A percentile compares a stretch with the other conserved stretches of the same genome.
Conservation (phyloP, 768 basidiomycete species). For the Leccinum fibrillosum region DNA sequence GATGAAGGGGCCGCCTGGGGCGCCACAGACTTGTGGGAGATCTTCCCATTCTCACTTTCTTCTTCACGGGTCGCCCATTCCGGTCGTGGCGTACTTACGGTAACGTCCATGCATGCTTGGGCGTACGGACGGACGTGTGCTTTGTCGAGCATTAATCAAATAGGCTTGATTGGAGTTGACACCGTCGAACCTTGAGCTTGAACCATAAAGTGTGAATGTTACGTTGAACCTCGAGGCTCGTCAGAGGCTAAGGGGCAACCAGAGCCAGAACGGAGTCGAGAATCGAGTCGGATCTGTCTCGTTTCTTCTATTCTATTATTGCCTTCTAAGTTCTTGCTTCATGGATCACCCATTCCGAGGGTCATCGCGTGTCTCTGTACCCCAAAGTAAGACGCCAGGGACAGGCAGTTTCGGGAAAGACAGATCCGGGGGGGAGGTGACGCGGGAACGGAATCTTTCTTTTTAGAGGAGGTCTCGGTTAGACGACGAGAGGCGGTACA, state of each 20-base stretch:
- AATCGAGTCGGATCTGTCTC: neutral
- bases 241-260: neutral
- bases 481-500: neutral
- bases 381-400: neutral
- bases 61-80: neutral
- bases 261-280: neutral
- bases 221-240: neutral
- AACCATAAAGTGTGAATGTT: neutral
- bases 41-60: neutral
- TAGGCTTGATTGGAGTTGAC: neutral
- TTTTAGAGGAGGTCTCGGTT: neutral
- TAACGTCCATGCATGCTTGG: neutral
- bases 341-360: neutral
- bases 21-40: neutral
- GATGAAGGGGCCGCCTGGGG: neutral
- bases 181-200: neutral
- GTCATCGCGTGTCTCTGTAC: neutral
- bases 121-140: neutral
- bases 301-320: neutral
- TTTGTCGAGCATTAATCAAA: neutral
- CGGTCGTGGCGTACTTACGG: neutral
- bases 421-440: neutral
- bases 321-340: neutral
- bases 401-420: neutral
- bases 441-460: neutral